Evolutionary conservation across 495 filamentous ascomycete species (phyloP).

Genomic region (Clohesyomyces aquaticus): DNA sequence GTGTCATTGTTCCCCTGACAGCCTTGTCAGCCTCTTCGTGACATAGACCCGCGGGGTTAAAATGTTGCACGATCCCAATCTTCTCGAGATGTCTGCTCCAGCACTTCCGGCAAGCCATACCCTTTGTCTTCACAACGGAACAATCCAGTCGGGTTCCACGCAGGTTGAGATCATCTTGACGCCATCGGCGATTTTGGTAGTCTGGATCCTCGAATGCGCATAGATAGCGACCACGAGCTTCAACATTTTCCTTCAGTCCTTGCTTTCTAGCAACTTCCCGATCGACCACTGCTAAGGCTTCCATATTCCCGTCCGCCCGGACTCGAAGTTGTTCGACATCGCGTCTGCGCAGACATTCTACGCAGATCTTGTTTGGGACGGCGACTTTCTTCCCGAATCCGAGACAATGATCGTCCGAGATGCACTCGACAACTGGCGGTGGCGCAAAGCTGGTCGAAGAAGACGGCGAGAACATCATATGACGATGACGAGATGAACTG

Average conservation of each 20-base stretch:
- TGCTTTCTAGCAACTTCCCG: slow-evolving; percentile 17
- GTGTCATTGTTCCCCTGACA: neutral
- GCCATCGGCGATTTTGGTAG: slow-evolving; percentile 14
- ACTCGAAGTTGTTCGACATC: slow-evolving; percentile 17
- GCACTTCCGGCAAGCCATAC: slow-evolving; percentile 10
- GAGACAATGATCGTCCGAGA: slow-evolving; percentile 6
- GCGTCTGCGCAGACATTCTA: slow-evolving; percentile 8
- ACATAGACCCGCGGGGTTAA: slow-evolving; percentile 18
- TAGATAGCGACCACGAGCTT: slow-evolving; percentile 12
- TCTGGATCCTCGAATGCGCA: slow-evolving; percentile 29
- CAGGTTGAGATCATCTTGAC: slow-evolving; percentile 15
- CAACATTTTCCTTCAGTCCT: slow-evolving; percentile 13
- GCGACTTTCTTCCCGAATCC: slow-evolving; percentile 16
- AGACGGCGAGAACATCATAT: too few species aligned
- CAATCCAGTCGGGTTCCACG: slow-evolving; percentile 12
- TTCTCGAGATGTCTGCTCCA: slow-evolving; percentile 20
- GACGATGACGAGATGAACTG: too few species aligned
- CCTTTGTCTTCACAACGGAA: slow-evolving; percentile 9
- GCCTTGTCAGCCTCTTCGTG: slow-evolving; percentile 20
- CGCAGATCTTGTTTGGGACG: slow-evolving; percentile 11
- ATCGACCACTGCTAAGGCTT: slow-evolving; percentile 10
- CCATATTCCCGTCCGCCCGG: slow-evolving; percentile 7
- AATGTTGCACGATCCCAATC: slow-evolving; percentile 25
- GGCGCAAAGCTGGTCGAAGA: too few species aligned
- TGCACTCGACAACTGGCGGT: slow-evolving; percentile 21